Conservation (phyloP, 495 filamentous ascomycete species). For the Penicillium nucicola region DNA sequence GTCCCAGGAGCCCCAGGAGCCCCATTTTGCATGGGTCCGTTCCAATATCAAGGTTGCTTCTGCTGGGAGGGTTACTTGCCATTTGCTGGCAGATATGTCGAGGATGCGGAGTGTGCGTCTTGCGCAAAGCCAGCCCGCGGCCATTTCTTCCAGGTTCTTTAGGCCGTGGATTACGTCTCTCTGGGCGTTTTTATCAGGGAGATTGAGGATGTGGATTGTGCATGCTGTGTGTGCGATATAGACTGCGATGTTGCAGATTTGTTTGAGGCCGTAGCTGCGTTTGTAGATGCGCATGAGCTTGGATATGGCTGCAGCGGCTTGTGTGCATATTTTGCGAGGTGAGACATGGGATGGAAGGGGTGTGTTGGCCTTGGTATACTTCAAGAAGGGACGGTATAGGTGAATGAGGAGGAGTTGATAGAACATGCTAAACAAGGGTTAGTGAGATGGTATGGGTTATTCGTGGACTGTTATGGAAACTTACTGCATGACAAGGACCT, state of each 20-base stretch:
- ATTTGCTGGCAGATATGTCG: constrained; percentile 78
- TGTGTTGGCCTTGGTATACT: constrained; percentile 75
- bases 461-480: constrained; percentile 25
- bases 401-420: constrained; percentile 96
- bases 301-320: constrained; percentile 82
- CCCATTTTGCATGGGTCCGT: constrained; percentile 58
- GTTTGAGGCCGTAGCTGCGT: constrained; percentile 80
- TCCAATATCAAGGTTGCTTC: constrained; percentile 73
- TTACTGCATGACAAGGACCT: constrained; percentile 93
- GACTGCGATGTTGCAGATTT: constrained; percentile 93
- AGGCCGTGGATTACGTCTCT: constrained; percentile 87
- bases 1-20: constrained; percentile 45
- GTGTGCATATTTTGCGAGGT: constrained; percentile 84
- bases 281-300: constrained; percentile 93
- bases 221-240: constrained; percentile 94
- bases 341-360: constrained; percentile 86
- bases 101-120: constrained; percentile 81
- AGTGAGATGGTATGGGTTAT: constrained; percentile 15
- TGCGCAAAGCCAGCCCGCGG: constrained; percentile 90
- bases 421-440: constrained; percentile 71
- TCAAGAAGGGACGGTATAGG: constrained; percentile 93
- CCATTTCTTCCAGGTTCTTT: constrained; percentile 94
- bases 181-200: constrained; percentile 83
- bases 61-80: constrained; percentile 82
- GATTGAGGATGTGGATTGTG: constrained; percentile 90